Evolutionary conservation across 768 basidiomycete genomes (phyloP).

Genomic region (Boletus vermiculosoides): DNA sequence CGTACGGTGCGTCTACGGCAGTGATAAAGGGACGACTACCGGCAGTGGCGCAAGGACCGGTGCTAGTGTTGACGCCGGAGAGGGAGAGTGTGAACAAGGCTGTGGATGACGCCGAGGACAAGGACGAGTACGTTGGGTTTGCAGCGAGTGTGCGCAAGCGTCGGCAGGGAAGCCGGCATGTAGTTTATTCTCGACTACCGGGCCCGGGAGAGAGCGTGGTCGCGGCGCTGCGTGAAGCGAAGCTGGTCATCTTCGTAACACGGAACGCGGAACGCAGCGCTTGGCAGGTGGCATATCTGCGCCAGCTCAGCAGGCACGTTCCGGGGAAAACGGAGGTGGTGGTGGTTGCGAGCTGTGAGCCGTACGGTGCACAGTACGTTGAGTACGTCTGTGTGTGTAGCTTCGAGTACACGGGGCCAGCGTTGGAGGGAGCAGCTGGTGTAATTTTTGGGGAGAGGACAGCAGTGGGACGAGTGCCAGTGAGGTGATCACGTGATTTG

Average conservation of each 20-base stretch:
- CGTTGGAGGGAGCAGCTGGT: constrained; percentile 43
- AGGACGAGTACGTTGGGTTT: constrained; percentile 57
- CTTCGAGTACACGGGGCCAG: constrained; percentile 58
- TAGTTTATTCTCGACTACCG: constrained; percentile 41
- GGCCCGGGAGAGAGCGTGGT: constrained; percentile 2
- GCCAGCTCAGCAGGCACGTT: constrained; percentile 24
- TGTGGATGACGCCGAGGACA: constrained; percentile 55
- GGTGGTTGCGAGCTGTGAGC: constrained; percentile 60
- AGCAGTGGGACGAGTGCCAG: constrained; percentile 14
- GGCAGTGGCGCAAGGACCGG: constrained; percentile 32
- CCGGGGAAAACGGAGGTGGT: constrained; percentile 36
- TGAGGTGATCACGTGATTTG: constrained; percentile 18
- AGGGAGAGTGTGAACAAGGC: constrained; percentile 59
- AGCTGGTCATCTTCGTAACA: constrained; percentile 47
- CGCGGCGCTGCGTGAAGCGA: not conserved
- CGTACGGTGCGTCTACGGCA: constrained; percentile 49
- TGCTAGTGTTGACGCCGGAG: constrained; percentile 55
- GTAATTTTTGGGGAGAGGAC: constrained; percentile 43
- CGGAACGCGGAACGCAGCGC: constrained; percentile 51
- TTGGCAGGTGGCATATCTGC: constrained; percentile 53
- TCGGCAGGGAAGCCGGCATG: constrained; percentile 37
- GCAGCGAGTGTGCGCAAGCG: constrained; percentile 39
- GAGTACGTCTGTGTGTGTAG: constrained; percentile 45
- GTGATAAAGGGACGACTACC: constrained; percentile 42
- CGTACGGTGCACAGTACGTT: constrained; percentile 40